Evolutionary conservation across 108 stramenopile species (phyloP).

Genomic region (Nitzschia inconspicua): DNA sequence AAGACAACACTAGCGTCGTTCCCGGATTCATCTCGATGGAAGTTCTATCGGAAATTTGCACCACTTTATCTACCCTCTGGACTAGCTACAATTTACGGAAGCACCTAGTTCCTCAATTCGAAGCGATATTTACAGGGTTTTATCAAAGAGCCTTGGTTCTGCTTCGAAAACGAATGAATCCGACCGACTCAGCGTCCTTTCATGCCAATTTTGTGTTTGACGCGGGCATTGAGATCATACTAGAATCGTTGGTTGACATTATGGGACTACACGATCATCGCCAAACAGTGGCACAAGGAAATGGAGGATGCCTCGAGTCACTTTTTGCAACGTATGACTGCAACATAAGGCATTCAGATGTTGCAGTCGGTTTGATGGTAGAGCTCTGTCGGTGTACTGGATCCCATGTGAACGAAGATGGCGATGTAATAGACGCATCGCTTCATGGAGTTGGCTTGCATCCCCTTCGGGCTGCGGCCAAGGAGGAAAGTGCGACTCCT

Average conservation of each 20-base stretch:
- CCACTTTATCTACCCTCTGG: constrained; percentile 73
- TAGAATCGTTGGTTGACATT: constrained; percentile 83
- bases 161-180: constrained; percentile 56
- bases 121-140: constrained; percentile 83
- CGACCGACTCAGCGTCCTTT: constrained; percentile 56
- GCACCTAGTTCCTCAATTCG: constrained; percentile 65
- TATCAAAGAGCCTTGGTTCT: constrained; percentile 79
- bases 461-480: not conserved
- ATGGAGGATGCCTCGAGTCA: constrained; percentile 66
- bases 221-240: constrained; percentile 77
- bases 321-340: constrained; percentile 83
- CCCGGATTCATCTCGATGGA: constrained; percentile 62
- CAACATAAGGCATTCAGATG: constrained; percentile 66
- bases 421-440: constrained; percentile 37
- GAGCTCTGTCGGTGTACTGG: constrained; percentile 83
- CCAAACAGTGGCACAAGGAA: constrained; percentile 33
- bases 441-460: constrained; percentile 14
- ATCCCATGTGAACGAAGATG: constrained; percentile 69
- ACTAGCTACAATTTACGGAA: constrained; percentile 44
- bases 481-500: not conserved
- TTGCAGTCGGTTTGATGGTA: constrained; percentile 66
- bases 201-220: constrained; percentile 78
- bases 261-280: constrained; percentile 61
- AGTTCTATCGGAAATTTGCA: constrained; percentile 77
- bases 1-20: constrained; percentile 30